phyloP scores from a whole-genome alignment of 2,329 filamentous ascomycete species.

The Xylariaceae sp. region DNA sequence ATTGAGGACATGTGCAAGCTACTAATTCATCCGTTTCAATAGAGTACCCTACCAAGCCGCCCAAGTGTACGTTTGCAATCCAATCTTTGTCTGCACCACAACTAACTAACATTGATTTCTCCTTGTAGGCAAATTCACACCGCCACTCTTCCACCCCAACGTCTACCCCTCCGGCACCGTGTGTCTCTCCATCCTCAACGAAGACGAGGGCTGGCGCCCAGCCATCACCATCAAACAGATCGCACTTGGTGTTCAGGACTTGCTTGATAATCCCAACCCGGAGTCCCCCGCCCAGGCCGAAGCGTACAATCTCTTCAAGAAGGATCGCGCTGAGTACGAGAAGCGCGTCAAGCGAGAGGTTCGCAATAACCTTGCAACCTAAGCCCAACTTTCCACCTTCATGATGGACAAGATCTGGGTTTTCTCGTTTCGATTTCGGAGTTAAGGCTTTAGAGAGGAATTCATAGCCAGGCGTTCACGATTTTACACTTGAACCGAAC shows the following conservation, averaged over 20 bases:
- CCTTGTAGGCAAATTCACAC: conserved; percentile 81
- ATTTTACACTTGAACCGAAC: no score
- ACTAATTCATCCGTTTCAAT: conserved; percentile 8
- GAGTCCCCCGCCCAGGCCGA: conserved; percentile 96
- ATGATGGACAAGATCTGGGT: no score
- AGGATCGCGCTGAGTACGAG: conserved; percentile 83
- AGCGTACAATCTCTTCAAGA: conserved; percentile 95
- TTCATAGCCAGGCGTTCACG: conserved; percentile 20
- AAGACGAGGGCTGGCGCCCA: conserved; percentile 97
- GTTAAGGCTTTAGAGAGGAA: conserved; percentile 19
- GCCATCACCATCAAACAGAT: conserved; percentile 99
- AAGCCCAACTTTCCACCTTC: no score
- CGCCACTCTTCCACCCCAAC: conserved; percentile 95
- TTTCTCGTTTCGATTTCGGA: no score
- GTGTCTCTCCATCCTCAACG: conserved; percentile 93
- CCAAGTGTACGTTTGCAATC: conserved; percentile 78
- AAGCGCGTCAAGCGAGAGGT: conserved; percentile 82
- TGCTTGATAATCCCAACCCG: conserved; percentile 93
- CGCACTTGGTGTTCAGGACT: conserved; percentile 88
- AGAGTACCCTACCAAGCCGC: conserved; percentile 99
- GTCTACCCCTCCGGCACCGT: conserved; percentile 98
- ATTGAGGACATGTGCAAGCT: background rate
- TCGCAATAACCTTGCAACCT: conserved; percentile 73
- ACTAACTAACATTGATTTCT: conserved; percentile 8
- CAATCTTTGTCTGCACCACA: background rate